A percentile compares a stretch with the other conserved stretches of the same genome.
Conservation (phyloP, 768 basidiomycete species). For the Rhodotorula sphaerocarpa region DNA sequence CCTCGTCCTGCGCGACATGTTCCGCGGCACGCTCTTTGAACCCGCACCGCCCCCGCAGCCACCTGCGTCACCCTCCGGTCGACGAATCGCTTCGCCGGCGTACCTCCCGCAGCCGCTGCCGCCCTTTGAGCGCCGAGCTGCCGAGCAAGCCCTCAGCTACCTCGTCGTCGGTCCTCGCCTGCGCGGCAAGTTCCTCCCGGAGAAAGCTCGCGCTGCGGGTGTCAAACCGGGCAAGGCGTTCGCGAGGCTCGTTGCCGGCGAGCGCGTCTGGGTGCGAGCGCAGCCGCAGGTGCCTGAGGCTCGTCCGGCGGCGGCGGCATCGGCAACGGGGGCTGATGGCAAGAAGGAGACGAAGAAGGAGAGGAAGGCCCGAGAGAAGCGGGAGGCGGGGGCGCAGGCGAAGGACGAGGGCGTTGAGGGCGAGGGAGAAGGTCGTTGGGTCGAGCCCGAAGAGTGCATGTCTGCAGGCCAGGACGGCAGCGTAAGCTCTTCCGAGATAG, state of each 20-base stretch:
- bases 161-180: constrained; percentile 48
- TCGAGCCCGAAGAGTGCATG: constrained; percentile 42
- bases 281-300: constrained; percentile 35
- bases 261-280: constrained; percentile 46
- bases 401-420: constrained; percentile 6
- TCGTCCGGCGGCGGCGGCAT: constrained; percentile 39
- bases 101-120: constrained; percentile 25
- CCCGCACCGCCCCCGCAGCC: neutral
- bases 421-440: constrained; percentile 34
- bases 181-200: constrained; percentile 63
- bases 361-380: constrained; percentile 2
- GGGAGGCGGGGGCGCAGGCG: constrained; percentile 1
- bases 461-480: constrained; percentile 38
- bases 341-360: constrained; percentile 22
- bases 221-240: constrained; percentile 55
- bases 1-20: constrained; percentile 42
- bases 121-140: constrained; percentile 1
- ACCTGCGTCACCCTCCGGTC: constrained; percentile 1
- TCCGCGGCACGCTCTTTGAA: constrained; percentile 33
- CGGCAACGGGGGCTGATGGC: constrained; percentile 18
- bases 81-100: constrained; percentile 22
- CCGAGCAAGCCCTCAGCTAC: constrained; percentile 41
- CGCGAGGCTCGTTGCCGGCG: constrained; percentile 57
- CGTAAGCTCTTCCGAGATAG: no score
- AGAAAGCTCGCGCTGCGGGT: constrained; percentile 58